Percentiles rank a stretch among this genome's conserved stretches.
Evolutionary conservation across 192 early-diverging fungal species (phyloP).

Genomic region (Dissophora ornata): DNA sequence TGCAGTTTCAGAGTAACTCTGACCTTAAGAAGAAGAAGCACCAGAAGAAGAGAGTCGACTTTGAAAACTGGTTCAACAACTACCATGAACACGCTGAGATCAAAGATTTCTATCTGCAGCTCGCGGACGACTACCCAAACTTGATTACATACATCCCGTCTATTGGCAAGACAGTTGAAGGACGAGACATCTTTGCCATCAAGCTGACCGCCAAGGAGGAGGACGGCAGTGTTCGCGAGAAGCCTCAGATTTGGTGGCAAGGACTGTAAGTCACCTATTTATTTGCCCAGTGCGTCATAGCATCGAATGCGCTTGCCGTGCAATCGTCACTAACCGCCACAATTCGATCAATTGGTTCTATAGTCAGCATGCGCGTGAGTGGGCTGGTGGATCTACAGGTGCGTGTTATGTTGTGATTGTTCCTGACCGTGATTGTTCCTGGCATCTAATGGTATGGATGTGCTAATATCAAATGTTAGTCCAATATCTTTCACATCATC

Average conservation of each 20-base stretch:
- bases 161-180: constrained; percentile 67
- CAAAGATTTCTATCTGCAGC: constrained; percentile 59
- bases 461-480: constrained; percentile 16
- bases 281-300: too few relatives aligned
- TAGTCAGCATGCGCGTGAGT: constrained; percentile 68
- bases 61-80: constrained; percentile 58
- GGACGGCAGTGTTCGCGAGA: constrained; percentile 34
- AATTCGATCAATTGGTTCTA: not conserved
- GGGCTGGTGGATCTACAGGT: constrained; percentile 61
- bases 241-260: constrained; percentile 55
- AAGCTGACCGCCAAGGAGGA: constrained; percentile 57
- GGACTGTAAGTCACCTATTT: constrained; percentile 45
- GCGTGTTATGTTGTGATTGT: not conserved
- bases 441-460: not conserved
- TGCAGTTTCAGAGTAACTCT: not conserved
- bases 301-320: too few relatives aligned
- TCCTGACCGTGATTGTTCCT: too few relatives aligned
- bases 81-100: constrained; percentile 63
- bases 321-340: not conserved
- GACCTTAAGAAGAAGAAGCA: constrained; percentile 9
- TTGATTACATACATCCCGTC: constrained; percentile 66
- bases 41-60: constrained; percentile 32
- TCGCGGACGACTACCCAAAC: constrained; percentile 58
- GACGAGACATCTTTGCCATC: constrained; percentile 69
- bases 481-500: constrained; percentile 61